Evolutionary conservation across 805 yeast species (phyloP).

Genomic region (Starmerella vaccinii): DNA sequence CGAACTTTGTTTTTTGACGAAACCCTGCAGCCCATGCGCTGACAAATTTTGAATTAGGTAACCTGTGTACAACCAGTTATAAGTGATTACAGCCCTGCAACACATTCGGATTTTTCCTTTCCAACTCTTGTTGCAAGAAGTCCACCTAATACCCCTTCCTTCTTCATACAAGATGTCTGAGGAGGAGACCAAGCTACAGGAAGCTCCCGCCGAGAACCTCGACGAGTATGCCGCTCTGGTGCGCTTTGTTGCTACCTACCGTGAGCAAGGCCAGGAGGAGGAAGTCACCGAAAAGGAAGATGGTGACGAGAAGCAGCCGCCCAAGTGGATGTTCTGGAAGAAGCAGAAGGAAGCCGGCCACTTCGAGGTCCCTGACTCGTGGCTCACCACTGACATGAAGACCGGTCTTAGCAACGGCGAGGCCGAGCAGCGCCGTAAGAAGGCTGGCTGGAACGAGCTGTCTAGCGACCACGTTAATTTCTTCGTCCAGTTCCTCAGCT

Average conservation of each 20-base stretch:
- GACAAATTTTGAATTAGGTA: slow-evolving; percentile 13
- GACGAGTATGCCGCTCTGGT: slow-evolving; percentile 33
- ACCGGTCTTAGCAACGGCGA: slow-evolving; percentile 68
- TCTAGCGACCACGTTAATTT: slow-evolving; percentile 75
- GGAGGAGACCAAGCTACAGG: slow-evolving; percentile 23
- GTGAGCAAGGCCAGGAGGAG: slow-evolving; percentile 36
- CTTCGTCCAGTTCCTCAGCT: slow-evolving; percentile 67
- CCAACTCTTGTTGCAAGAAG: slow-evolving; percentile 21
- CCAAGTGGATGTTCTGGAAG: slow-evolving; percentile 50
- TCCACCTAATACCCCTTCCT: slow-evolving; percentile 19
- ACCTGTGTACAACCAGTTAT: slow-evolving; percentile 15
- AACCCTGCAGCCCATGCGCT: slow-evolving; percentile 13
- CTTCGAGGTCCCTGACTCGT: slow-evolving; percentile 59
- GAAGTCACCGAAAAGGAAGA: slow-evolving; percentile 48
- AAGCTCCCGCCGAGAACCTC: slow-evolving; percentile 36
- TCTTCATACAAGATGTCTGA: slow-evolving; percentile 28
- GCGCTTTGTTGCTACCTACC: slow-evolving; percentile 31
- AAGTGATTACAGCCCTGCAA: slow-evolving; percentile 9
- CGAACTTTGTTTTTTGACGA: slow-evolving; percentile 21
- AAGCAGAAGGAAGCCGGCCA: slow-evolving; percentile 40
- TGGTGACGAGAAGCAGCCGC: slow-evolving; percentile 49
- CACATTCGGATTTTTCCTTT: slow-evolving; percentile 6
- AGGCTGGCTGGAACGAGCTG: slow-evolving; percentile 81
- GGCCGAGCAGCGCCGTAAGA: slow-evolving; percentile 75
- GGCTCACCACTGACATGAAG: slow-evolving; percentile 69